Conservation (phyloP, 2,329 filamentous ascomycete genomes). For the Pyrenochaeta sp. region DNA sequence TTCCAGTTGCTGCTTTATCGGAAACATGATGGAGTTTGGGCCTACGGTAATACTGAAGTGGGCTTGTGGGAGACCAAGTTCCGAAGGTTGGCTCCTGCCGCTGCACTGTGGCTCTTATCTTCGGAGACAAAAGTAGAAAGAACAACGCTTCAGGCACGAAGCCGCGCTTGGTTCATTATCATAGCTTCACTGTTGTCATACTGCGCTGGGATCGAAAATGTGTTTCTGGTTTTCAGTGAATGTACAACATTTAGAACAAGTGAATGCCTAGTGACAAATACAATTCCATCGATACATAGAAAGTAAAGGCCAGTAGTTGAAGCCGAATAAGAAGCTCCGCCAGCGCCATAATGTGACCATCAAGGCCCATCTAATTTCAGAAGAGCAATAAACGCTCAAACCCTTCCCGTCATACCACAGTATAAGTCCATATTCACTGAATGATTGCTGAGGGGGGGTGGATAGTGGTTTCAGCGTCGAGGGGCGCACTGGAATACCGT, state of each 20-base stretch:
- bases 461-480: slow-evolving; percentile 14
- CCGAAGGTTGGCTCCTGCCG: too few species aligned
- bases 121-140: too few species aligned
- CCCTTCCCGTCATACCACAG: background rate
- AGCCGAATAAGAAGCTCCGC: background rate
- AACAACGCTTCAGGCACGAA: too few species aligned
- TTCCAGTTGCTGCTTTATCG: too few species aligned
- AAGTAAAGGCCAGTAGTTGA: background rate
- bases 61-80: too few species aligned
- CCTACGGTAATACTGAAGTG: too few species aligned
- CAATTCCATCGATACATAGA: background rate
- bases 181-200: too few species aligned
- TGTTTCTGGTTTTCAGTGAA: too few species aligned
- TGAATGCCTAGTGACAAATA: background rate
- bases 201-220: too few species aligned
- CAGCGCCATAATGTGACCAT: background rate
- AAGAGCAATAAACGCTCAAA: background rate
- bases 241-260: background rate
- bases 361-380: background rate
- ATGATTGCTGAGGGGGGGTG: background rate
- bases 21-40: too few species aligned
- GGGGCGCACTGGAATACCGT: slow-evolving; percentile 30
- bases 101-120: too few species aligned
- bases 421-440: background rate
- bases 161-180: too few species aligned